These are phyloP conservation scores for Ogataea glucozyma DNA, from an alignment of 805 yeast species.

Conservation along the genomic window DNA sequence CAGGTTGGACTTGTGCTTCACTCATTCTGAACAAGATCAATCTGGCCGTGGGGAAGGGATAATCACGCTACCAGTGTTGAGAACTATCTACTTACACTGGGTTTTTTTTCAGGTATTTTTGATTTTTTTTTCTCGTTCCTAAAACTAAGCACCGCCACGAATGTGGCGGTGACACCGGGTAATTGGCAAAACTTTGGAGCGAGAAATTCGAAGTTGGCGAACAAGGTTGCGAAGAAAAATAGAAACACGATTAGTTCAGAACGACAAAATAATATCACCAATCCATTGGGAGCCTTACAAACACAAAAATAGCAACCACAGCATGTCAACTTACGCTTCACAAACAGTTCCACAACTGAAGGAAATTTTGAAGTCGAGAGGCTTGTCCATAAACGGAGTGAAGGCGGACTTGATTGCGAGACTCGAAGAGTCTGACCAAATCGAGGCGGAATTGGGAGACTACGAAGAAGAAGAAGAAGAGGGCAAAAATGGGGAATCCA, in stretches of 20 bases:
- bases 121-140: not conserved
- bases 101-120: not conserved
- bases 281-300: not conserved
- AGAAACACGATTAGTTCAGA: not conserved
- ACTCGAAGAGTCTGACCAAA: constrained; percentile 56
- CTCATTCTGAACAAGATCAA: constrained; percentile 6
- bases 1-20: constrained; percentile 19
- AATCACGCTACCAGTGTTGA: too few species aligned
- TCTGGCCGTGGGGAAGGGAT: too few species aligned
- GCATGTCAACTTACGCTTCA: constrained; percentile 58
- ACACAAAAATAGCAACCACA: not conserved
- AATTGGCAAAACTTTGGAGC: not conserved
- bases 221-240: constrained; percentile 4
- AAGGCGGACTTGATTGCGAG: constrained; percentile 76
- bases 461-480: constrained; percentile 19
- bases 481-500: constrained; percentile 14
- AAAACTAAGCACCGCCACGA: constrained; percentile 4
- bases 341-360: constrained; percentile 83
- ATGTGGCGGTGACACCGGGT: not conserved
- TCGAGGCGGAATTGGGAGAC: constrained; percentile 31
- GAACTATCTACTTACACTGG: too few species aligned
- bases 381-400: constrained; percentile 71
- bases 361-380: constrained; percentile 66
- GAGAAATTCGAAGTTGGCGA: constrained; percentile 3
- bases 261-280: not conserved